A percentile compares a stretch with the other conserved stretches of the same genome.
These are phyloP conservation scores for Diaporthe destruens DNA, from an alignment of 2,329 filamentous ascomycete genomes.

Conservation along the genomic window DNA sequence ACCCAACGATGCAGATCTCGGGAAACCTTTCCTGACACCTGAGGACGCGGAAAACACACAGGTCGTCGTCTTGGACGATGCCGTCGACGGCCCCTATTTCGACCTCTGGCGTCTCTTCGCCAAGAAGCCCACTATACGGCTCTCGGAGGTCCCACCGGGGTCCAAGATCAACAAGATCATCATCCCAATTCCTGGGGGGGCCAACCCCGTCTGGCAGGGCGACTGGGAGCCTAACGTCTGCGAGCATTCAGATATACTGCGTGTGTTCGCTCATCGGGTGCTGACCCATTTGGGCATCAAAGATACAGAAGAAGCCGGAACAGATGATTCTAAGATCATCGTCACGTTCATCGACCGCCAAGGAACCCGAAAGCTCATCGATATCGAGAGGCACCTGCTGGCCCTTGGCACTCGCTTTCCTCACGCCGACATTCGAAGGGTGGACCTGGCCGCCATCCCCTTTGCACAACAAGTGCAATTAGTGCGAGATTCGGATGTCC, in stretches of 20 bases:
- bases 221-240: background rate
- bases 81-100: too few relatives aligned
- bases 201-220: background rate
- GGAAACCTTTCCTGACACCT: too few relatives aligned
- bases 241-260: background rate
- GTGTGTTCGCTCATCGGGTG: too few relatives aligned
- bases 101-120: too few relatives aligned
- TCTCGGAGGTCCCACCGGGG: background rate
- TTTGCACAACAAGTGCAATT: too few relatives aligned
- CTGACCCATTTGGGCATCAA: background rate
- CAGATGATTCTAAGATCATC: background rate
- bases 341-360: background rate
- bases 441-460: background rate
- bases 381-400: background rate
- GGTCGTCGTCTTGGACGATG: too few relatives aligned
- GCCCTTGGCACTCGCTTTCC: background rate
- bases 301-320: background rate
- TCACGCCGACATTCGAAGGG: background rate
- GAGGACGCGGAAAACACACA: too few relatives aligned
- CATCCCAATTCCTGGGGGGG: background rate
- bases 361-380: background rate
- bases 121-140: too few relatives aligned
- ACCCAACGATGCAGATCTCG: too few relatives aligned
- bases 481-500: too few relatives aligned
- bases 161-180: background rate